Base-by-base conservation (phyloP, 108 stramenopile species). In the Stephanodiscus triporus region DNA sequence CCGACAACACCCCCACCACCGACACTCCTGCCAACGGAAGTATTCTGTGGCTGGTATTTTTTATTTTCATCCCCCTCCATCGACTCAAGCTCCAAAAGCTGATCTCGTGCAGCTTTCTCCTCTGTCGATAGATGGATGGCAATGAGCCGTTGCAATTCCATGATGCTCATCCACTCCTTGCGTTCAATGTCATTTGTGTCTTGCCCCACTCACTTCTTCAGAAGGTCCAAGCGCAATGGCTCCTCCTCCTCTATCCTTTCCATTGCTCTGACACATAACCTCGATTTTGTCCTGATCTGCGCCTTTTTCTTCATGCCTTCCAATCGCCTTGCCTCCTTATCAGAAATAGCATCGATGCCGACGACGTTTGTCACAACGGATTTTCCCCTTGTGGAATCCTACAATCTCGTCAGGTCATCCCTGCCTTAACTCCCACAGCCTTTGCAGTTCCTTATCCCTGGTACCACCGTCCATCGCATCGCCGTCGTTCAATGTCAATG, bases 141-240 rank as follows among this genome's bases (percentile, higher is more conserved):
- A 4, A 45, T 16, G 1, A 61, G 17, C 36, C 60, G 29, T 61
- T 61, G 60, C 9, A 61, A 36, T 40, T 40, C 60, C 30, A 42
- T 42, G 0, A 61, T 42, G 0, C 60, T 9, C 36, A 61, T 61
- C 38, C 60, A 40, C 60, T 61, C 60, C 60, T 61, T 61, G 0
- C 60, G 34, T 9, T 61, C 60, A 20, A 61, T 61, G 8, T 37
- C 36, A 26, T 54, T 54, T n/a, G 17, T 9, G 9, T 37, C 60
- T 10, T 37, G 38, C 14, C 9, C 30, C 34, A 40, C 9, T 10
- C 20, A 40, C 36, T 36, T 61, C 36, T 61, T 42, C n/a, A 61
- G 40, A 0, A 61, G 60, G 37, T 61, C 60, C 37, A 61, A 42
- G 19, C 60, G 60, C 60, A 61, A 38, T 2, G 60, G 60, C 9